phyloP scores from a whole-genome alignment of 2,329 filamentous ascomycete species.

The Neopestalotiopsis rosae region DNA sequence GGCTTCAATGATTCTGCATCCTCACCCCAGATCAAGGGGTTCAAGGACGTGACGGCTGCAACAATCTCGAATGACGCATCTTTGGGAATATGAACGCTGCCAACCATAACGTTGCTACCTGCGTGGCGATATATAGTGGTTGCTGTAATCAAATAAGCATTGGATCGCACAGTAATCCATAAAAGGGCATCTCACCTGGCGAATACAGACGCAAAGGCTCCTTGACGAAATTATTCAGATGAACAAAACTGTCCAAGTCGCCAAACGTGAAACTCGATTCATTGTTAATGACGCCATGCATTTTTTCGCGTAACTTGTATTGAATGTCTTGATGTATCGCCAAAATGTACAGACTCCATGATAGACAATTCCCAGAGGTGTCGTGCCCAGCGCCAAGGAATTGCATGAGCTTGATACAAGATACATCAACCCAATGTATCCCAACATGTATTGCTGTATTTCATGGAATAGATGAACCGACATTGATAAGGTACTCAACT shows the following conservation, averaged over 20 bases:
- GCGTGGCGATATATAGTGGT: constrained; percentile 39
- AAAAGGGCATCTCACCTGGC: constrained; percentile 26
- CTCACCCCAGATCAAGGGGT: constrained; percentile 43
- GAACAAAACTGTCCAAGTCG: constrained; percentile 35
- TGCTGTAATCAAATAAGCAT: constrained; percentile 11
- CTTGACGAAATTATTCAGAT: constrained; percentile 43
- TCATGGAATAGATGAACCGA: neutral
- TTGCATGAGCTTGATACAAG: constrained; percentile 34
- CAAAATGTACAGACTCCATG: constrained; percentile 41
- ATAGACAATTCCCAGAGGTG: constrained; percentile 40
- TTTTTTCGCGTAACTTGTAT: constrained; percentile 38
- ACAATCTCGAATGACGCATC: constrained; percentile 42
- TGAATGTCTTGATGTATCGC: constrained; percentile 38
- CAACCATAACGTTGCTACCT: constrained; percentile 36
- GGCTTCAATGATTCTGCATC: constrained; percentile 43
- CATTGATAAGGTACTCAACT: neutral
- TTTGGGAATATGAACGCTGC: constrained; percentile 39
- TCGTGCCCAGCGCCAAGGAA: constrained; percentile 44
- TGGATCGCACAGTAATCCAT: neutral
- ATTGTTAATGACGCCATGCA: constrained; percentile 22
- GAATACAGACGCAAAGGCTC: constrained; percentile 43
- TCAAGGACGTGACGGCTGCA: constrained; percentile 41
- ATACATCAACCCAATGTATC: neutral
- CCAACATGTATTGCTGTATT: neutral
- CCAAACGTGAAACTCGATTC: constrained; percentile 12